Conservation (phyloP, 2,329 filamentous ascomycete species). For the Coniochaeta sp. region DNA sequence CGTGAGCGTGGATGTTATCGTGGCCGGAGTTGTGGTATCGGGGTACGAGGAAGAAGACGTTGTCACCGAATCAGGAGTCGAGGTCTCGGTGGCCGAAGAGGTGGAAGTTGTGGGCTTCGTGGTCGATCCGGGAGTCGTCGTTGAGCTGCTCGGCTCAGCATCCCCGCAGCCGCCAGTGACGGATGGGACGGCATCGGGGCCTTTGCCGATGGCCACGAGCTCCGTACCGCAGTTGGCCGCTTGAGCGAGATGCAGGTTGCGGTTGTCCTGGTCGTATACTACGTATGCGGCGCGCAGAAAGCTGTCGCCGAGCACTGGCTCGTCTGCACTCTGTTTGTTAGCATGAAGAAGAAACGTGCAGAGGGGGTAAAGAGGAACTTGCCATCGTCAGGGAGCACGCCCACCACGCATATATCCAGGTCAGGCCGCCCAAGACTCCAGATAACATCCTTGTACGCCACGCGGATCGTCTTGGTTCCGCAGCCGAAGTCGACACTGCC, state of each 20-base stretch:
- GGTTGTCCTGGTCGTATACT: slow-evolving; percentile 38
- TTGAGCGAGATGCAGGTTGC: slow-evolving; percentile 5
- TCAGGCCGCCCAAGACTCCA: slow-evolving; percentile 26
- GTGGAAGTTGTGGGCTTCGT: neutral
- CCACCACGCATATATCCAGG: slow-evolving; percentile 28
- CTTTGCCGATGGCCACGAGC: slow-evolving; percentile 2
- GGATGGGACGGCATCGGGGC: slow-evolving; percentile 2
- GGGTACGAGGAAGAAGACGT: neutral
- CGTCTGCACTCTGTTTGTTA: slow-evolving; percentile 21
- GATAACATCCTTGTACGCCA: slow-evolving; percentile 38
- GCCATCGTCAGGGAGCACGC: slow-evolving; percentile 16
- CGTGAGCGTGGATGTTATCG: neutral
- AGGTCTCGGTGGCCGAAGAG: neutral
- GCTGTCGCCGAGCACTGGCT: slow-evolving; percentile 36
- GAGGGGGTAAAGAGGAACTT: slow-evolving; percentile 6
- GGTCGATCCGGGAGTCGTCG: neutral
- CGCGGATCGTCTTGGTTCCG: slow-evolving; percentile 26
- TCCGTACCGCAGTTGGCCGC: slow-evolving; percentile 4
- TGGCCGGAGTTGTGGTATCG: neutral
- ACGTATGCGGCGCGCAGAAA: slow-evolving; percentile 37
- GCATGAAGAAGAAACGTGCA: slow-evolving; percentile 1
- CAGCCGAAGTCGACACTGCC: slow-evolving; percentile 39
- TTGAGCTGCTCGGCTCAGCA: neutral
- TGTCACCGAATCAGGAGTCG: neutral
- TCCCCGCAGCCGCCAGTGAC: neutral